Base-by-base conservation (phyloP, 1,284 basidiomycete genomes). In the Cutaneotrichosporon cutaneum region DNA sequence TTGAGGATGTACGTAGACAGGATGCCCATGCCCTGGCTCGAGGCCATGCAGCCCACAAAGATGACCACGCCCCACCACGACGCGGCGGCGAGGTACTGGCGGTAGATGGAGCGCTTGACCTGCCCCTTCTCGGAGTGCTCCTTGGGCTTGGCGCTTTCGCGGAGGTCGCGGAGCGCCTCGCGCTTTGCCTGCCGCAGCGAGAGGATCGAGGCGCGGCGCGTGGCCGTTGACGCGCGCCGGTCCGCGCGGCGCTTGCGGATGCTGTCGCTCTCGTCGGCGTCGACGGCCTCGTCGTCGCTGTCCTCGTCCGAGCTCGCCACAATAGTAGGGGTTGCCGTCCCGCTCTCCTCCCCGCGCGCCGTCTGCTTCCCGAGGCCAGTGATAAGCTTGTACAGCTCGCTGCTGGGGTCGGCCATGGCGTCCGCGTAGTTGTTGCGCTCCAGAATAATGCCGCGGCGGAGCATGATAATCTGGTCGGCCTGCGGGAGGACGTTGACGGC, bases 91-190 rank as follows among this genome's bases (percentile, higher is more conserved):
- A 95, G 84, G 75, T 95, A 96, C 62, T 86, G 82, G 62, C 81
- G 76, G 77, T 96, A 96, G 2, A 95, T 89, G 21, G 84, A 80
- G 35, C 76, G 72, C 78, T 94, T 94, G 66, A 95, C 92, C 16
- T 84, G 84, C 1, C 94, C 93, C 73, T 89, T 87, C 70, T 94
- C 91, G 48, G 83, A 84, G 71, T 92, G 88, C 74, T 94, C 92
- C 72, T 90, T 88, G 2, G 86, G 80, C 62, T 77, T 76, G 33
- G 79, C 72, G 44, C 72, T 75, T 59, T 80, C 79, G 47, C 78
- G 75, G 18, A 81, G 69, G 63, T 80, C 79, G 13, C 71, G 72
- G 21, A 81, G 63, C 8, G 79, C 79, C 42, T 78, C 77, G 11
- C 70, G 67, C 62, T 81, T 81, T 50, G 76, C 72, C 56, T 79